Evolutionary conservation across 2,329 filamentous ascomycete genomes (phyloP).

Genomic region (Knufia petricola): DNA sequence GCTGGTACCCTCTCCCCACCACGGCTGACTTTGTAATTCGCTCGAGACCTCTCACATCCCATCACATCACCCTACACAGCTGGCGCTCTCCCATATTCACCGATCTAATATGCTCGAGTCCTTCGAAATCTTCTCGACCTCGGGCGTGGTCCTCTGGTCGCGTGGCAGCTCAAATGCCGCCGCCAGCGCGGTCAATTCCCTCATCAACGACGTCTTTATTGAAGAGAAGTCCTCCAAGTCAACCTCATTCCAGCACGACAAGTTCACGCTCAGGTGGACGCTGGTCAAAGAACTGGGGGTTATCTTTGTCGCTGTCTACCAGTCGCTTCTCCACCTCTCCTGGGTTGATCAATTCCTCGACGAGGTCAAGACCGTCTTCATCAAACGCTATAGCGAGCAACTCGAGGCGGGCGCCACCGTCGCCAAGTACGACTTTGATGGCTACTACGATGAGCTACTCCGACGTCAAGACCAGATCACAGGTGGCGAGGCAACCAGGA

Average conservation of each 20-base stretch:
- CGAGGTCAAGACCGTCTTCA: slow-evolving; percentile 85
- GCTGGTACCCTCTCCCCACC: no score
- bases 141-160: slow-evolving; percentile 94
- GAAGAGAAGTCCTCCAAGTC: slow-evolving; percentile 70
- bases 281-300: slow-evolving; percentile 83
- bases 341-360: slow-evolving; percentile 97
- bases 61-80: no score
- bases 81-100: no score
- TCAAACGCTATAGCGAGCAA: slow-evolving; percentile 81
- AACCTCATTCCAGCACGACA: slow-evolving; percentile 75
- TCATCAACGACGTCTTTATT: slow-evolving; percentile 95
- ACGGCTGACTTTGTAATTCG: no score
- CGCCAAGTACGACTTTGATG: slow-evolving; percentile 75
- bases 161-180: slow-evolving; percentile 72
- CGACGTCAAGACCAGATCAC: slow-evolving; percentile 57
- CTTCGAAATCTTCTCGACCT: slow-evolving; percentile 93
- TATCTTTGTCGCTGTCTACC: slow-evolving; percentile 96
- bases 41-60: no score
- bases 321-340: slow-evolving; percentile 84
- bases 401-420: slow-evolving; percentile 69
- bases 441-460: slow-evolving; percentile 90
- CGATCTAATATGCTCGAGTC: slow-evolving; percentile 88
- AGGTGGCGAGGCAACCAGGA: slow-evolving; percentile 34
- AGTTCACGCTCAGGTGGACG: slow-evolving; percentile 92
- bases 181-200: slow-evolving; percentile 77